Conservation (phyloP, 2,329 filamentous ascomycete species). For the Alternaria triticimaculans region DNA sequence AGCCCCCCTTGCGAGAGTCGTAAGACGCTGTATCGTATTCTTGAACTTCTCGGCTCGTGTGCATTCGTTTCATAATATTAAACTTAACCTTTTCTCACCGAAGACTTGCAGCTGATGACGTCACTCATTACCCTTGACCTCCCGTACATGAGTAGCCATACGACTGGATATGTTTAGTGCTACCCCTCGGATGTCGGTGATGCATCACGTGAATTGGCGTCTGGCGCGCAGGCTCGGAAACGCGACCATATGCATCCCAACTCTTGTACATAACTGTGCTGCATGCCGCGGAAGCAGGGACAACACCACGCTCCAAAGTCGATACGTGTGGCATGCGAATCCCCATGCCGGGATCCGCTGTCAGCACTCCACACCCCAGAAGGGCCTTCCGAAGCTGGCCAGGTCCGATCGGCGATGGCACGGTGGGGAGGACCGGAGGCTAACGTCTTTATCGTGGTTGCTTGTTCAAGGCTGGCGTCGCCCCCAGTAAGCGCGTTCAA, state of each 20-base stretch:
- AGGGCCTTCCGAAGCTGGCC: constrained; percentile 12
- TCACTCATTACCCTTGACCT: neutral
- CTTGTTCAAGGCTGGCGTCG: constrained; percentile 23
- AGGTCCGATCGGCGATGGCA: constrained; percentile 20
- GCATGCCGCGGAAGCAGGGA: constrained; percentile 1
- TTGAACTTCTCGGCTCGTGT: neutral
- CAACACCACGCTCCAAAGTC: neutral
- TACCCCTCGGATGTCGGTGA: neutral
- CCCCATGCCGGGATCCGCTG: constrained; percentile 7
- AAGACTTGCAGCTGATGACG: neutral
- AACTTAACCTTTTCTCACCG: neutral
- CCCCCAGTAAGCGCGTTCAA: constrained; percentile 36
- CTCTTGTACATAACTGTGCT: neutral
- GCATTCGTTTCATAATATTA: neutral
- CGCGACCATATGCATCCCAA: neutral
- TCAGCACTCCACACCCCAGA: constrained; percentile 15
- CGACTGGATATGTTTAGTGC: rapidly evolving
- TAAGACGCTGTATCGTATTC: neutral
- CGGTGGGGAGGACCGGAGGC: constrained; percentile 12
- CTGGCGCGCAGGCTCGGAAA: neutral
- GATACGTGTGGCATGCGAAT: constrained; percentile 4
- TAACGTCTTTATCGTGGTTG: constrained; percentile 21
- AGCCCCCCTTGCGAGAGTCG: neutral
- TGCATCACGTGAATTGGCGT: constrained; percentile 13
- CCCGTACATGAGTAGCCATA: neutral